Evolutionary conservation across 163 green algal species (phyloP).

Genomic region (Scenedesmus sp.): DNA sequence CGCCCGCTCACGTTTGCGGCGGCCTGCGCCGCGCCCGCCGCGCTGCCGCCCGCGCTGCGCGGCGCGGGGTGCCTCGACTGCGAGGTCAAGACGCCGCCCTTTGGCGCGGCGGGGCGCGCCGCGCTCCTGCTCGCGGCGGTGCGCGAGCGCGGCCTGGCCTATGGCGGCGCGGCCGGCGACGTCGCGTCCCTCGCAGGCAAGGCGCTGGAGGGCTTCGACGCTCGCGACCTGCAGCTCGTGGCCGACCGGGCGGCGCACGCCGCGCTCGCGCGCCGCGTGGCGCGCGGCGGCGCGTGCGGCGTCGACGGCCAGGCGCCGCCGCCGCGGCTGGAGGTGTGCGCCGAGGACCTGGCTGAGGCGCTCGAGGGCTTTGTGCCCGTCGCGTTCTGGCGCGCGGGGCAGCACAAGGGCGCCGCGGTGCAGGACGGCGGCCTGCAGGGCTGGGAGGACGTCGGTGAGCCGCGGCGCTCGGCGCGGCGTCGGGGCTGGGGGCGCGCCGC

Average conservation of each 20-base stretch:
- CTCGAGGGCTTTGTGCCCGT: conserved; percentile 69
- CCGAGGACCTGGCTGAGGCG: conserved; percentile 62
- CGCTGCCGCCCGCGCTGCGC: conserved; percentile 62
- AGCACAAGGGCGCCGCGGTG: conserved; percentile 14
- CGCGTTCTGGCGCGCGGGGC: conserved; percentile 61
- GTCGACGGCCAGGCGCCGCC: conserved; percentile 27
- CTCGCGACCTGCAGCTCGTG: conserved; percentile 65
- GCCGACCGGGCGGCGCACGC: conserved; percentile 70
- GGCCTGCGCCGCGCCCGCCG: conserved; percentile 54
- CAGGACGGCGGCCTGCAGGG: conserved; percentile 47
- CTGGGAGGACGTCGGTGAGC: conserved; percentile 87
- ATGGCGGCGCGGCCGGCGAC: conserved; percentile 12
- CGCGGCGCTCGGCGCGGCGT: too few relatives aligned
- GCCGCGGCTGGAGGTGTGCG: conserved; percentile 43
- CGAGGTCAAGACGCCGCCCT: conserved; percentile 56
- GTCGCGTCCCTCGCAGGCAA: conserved; percentile 17
- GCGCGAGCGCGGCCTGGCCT: conserved; percentile 14
- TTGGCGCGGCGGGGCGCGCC: conserved; percentile 51
- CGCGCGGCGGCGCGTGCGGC: not conserved
- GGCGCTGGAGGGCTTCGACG: conserved; percentile 70
- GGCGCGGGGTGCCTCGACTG: conserved; percentile 61
- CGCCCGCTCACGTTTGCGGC: conserved; percentile 66
- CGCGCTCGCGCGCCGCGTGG: conserved; percentile 50
- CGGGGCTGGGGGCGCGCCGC: too few relatives aligned
- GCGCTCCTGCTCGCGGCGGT: conserved; percentile 60